Evolutionary conservation across 2,329 filamentous ascomycete species (phyloP).

Genomic region (Penicillium sp.): DNA sequence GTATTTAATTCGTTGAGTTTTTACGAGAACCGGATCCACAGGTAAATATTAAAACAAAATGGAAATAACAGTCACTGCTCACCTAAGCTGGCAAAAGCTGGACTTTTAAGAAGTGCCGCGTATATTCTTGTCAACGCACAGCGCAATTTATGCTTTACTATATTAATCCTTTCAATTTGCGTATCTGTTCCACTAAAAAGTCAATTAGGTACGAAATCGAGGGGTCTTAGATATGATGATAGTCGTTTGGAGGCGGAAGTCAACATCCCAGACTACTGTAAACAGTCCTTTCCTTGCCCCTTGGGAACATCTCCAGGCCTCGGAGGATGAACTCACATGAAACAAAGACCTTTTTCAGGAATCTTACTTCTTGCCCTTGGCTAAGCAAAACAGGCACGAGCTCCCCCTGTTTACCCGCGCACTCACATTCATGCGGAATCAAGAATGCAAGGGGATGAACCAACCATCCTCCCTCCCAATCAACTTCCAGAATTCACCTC

Average conservation of each 20-base stretch:
- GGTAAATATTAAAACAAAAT: neutral
- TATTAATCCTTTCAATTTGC: too few species aligned
- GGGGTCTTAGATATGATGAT: neutral
- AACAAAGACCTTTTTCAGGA: neutral
- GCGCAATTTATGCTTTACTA: too few species aligned
- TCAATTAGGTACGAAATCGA: too few species aligned
- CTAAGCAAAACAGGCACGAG: neutral
- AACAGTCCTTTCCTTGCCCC: neutral
- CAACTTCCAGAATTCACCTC: neutral
- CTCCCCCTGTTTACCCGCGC: slow-evolving; percentile 16
- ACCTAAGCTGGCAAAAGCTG: neutral
- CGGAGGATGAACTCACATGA: neutral
- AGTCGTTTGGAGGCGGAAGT: neutral
- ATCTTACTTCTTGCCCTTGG: neutral
- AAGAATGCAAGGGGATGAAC: slow-evolving; percentile 25
- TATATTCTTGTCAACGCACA: neutral
- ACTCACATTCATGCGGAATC: slow-evolving; percentile 17
- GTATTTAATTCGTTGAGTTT: neutral
- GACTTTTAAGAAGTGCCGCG: neutral
- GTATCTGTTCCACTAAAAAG: too few species aligned
- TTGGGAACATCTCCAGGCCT: neutral
- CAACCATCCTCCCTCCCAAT: slow-evolving; percentile 16
- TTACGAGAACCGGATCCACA: neutral
- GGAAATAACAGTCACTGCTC: neutral
- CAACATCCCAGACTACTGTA: neutral